A percentile compares a stretch with the other conserved stretches of the same genome.
These are phyloP conservation scores for Neoconidiobolus thromboides DNA, from an alignment of 371 early-diverging fungal species.

Conservation along the genomic window DNA sequence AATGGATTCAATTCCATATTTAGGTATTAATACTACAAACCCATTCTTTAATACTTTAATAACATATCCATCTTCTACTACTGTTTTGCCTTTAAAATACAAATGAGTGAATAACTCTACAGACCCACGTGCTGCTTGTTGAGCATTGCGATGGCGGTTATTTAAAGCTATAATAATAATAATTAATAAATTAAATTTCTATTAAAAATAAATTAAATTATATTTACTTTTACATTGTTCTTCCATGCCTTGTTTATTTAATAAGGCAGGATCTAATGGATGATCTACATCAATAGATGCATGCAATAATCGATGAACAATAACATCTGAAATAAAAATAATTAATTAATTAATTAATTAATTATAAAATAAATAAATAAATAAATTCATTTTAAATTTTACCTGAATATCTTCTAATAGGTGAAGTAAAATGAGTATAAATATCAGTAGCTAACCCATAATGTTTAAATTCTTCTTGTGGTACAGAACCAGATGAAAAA, in stretches of 20 bases:
- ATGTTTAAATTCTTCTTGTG: conserved; percentile 62
- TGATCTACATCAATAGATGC: conserved; percentile 50
- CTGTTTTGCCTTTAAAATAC: conserved; percentile 75
- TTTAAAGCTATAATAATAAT: conserved; percentile 31
- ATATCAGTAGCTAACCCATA: conserved; percentile 72
- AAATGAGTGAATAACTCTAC: conserved; percentile 87
- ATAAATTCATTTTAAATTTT: conserved; percentile 6
- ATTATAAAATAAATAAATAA: background rate
- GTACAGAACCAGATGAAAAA: conserved; percentile 61
- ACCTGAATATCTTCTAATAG: conserved; percentile 87
- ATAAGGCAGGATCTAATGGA: conserved; percentile 43
- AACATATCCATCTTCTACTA: conserved; percentile 72
- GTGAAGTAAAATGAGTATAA: conserved; percentile 92
- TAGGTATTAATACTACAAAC: conserved; percentile 75
- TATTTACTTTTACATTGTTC: conserved; percentile 55
- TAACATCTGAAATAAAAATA: conserved; percentile 44
- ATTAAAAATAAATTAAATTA: background rate
- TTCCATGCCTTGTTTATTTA: conserved; percentile 54
- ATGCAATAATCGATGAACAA: conserved; percentile 81
- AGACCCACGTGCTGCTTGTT: conserved; percentile 81
- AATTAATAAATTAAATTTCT: background rate
- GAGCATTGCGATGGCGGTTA: conserved; percentile 86
- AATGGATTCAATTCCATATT: conserved; percentile 86
- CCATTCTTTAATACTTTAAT: conserved; percentile 85
- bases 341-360: no score